A percentile compares a stretch with the other conserved stretches of the same genome.
These are phyloP conservation scores for Russula abietina DNA, from an alignment of 768 basidiomycete genomes.

Conservation along the genomic window DNA sequence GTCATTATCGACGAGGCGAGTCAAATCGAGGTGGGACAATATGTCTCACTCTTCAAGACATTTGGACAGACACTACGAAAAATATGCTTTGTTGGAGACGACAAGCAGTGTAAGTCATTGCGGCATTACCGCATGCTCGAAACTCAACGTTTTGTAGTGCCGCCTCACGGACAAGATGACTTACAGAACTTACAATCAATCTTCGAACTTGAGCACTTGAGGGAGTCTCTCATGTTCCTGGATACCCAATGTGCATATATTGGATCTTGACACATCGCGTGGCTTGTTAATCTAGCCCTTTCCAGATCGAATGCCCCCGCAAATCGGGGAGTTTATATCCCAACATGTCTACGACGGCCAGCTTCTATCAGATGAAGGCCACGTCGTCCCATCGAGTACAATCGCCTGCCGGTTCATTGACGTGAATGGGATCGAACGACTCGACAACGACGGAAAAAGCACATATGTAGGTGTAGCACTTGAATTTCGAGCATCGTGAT, in stretches of 20 bases:
- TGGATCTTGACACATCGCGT: not conserved
- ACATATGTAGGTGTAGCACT: not conserved
- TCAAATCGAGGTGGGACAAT: constrained; percentile 31
- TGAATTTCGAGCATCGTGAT: not conserved
- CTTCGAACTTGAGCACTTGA: constrained; percentile 67
- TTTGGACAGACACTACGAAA: constrained; percentile 31
- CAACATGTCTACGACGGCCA: constrained; percentile 53
- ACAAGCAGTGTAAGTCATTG: constrained; percentile 36
- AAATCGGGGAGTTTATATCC: constrained; percentile 72
- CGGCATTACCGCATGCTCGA: not conserved
- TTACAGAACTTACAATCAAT: constrained; percentile 61
- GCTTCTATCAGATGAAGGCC: constrained; percentile 49
- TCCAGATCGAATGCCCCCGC: constrained; percentile 80
- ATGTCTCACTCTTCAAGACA: constrained; percentile 29
- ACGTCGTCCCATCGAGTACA: constrained; percentile 41
- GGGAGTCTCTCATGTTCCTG: constrained; percentile 45
- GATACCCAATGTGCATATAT: constrained; percentile 63
- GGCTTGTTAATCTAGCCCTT: constrained; percentile 13
- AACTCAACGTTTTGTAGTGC: constrained; percentile 44
- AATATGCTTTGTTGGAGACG: constrained; percentile 39
- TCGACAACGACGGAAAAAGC: constrained; percentile 3
- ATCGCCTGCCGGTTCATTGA: constrained; percentile 65
- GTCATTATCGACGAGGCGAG: constrained; percentile 36
- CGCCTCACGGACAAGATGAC: constrained; percentile 73
- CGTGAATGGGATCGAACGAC: constrained; percentile 38